Base-by-base conservation (phyloP, 306 rosid species). In the Sophora flavescens region DNA sequence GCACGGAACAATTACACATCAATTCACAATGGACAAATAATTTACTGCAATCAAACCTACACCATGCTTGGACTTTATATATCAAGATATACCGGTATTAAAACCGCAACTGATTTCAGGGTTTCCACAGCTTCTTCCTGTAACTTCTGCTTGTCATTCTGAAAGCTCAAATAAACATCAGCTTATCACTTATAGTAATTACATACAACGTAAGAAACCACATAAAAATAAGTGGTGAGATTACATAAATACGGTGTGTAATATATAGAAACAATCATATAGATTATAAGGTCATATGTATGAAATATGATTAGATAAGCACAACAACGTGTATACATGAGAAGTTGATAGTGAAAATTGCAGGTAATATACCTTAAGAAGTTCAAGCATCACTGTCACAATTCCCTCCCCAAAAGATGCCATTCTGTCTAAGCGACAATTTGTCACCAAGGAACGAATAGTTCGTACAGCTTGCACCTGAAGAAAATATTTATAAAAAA, bases 351-450 rank as follows among this genome's bases (percentile, higher is more conserved):
- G 22, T 10, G 59, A 54, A 54, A 56, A 10, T 56, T 77, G 15
- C 12, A 32, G 61, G 58, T 26, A 15, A 45, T 59, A n/a, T 63
- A 81, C 85, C 81, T 75, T 22, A 4, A 81, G 69, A 63, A 76
- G 5, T 54, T 10, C 18, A 45, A 76, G 78, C 52, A 76, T 6
- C 18, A 13, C n/a, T 33, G 28, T 3, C 69, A 62, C 36, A 48
- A 72, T 28, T 1, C 28, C 15, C 4, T 42, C 62, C 8, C 6
- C 57, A 14, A 44, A 14, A 33, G 63, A 13, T 22, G 50, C 6
- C 2, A 63, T 26, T 8, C 22, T 48, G 4, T 72, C 69, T 17
- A 54, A n/a, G 59, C 60, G 56, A 38, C 69, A 80, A 6, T 47
- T 80, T 3, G 18, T 4, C 18, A 72, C 39, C 62, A 73, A 72